Evolutionary conservation across 306 rosid species (phyloP), one percentile per base, ranked within the genome.

Genomic region (Citrullus colocynthis): DNA sequence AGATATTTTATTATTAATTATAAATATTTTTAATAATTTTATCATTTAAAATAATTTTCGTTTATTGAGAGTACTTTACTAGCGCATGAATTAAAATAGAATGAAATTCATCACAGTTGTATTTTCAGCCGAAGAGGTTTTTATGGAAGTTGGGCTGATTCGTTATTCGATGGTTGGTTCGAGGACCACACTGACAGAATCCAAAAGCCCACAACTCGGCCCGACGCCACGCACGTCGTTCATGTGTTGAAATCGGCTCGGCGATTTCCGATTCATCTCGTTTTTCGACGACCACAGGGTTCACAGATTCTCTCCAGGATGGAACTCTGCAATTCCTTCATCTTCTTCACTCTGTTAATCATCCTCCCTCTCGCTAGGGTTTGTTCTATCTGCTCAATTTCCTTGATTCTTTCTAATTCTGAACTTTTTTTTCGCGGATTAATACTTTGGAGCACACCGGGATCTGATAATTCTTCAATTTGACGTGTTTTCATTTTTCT

Each of bases 321-420:
- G 85, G 80, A 75, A 41, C 74, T 65, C 70, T 30, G 76, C 67
- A 64, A 74, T 48, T 66, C 72, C 34, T 45, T 55, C 79, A 44
- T 82, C 24, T 66, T 88, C 30, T 4, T 84, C 66, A 41, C 84
- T 76, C 66, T 73, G 52, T 67, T 76, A 16, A 67, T 86, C 71
- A 59, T 86, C 86, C 81, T 76, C 76, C 58, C 81, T 16, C 80
- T 60, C 66, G 78, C 84, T 74, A 74, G 58, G 89, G 91, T 88
- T 84, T 60, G 83, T 44, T 51, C 59, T 55, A 44, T 82, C 57
- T 34, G 16, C 17, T 52, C 0, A 18, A 17, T 49, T 15, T 81
- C 62, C 44, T 70, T 67, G 34, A 13, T 9, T 74, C 45, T 71
- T 0, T 77, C 34, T 41, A 14, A 34, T 16, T 67, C 6, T 61